Evolutionary conservation across 176 grass and related monocot species (phyloP), one percentile per base, ranked within the genome.

Genomic region (Bonia amplexicaulis): DNA sequence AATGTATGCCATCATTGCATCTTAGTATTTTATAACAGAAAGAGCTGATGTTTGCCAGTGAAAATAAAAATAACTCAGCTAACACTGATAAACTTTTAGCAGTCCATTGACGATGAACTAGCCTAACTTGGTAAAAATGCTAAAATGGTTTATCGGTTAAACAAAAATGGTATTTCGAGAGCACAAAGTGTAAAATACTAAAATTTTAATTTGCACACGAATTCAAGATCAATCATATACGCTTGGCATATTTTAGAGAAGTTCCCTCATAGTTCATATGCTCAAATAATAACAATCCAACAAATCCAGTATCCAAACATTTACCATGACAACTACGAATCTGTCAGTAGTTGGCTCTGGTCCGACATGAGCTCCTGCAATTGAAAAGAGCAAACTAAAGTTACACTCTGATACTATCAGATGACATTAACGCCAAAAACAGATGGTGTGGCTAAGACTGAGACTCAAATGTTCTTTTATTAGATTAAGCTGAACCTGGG

Each of bases 281-380:
- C 55, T 71, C 58, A 35, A 58, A 26, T 66, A 66, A 40, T 54
- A 33, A 57, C 64, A 37, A 72, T 78, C 42, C 35, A 6, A 16
- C 53, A 70, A 22, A 49, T 33, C 12, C 1, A 2, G 45, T 44
- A 70, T 76, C 44, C 15, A 52, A 17, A 6, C 15, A 52, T 69
- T 85, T 98, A 98, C 93, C 93, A 98, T 98, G 69, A 98, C 93
- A 89, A 96, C 96, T 64, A 98, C 91, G 89, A 98, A 96, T 94
- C 96, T 92, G 53, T 98, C 96, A 6, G 96, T 98, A 52, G 96
- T 98, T 48, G 96, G 96, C 73, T 98, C 96, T 70, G 93, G 96
- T 89, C 96, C 96, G 79, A 98, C 93, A 93, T 98, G 96, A 54
- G 96, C 93, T 85, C 96, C 96, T 95, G 86, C 31, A 89, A 84